Percentiles rank a stretch among this genome's conserved stretches.
phyloP scores from a whole-genome alignment of 1,284 basidiomycete species.

The Gomphus bonarii region DNA sequence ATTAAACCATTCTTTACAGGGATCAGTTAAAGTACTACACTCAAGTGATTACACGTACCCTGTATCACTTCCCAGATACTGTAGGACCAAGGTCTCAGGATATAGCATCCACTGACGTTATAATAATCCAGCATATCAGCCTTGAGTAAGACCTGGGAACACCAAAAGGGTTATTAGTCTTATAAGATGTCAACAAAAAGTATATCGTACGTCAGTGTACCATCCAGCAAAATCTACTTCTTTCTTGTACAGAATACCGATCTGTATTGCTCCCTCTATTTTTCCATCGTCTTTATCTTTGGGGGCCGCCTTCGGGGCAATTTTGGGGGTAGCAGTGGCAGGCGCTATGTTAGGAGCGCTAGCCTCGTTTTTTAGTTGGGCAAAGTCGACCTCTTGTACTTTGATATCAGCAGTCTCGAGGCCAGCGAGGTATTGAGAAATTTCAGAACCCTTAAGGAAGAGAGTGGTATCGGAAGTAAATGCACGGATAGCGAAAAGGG shows the following conservation, averaged over 20 bases:
- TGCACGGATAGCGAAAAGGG: constrained; percentile 62
- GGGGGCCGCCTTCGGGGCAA: constrained; percentile 24
- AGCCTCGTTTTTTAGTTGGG: constrained; percentile 43
- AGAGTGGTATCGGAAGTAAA: constrained; percentile 61
- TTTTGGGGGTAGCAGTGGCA: constrained; percentile 20
- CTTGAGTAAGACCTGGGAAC: constrained; percentile 83
- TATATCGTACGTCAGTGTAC: constrained; percentile 76
- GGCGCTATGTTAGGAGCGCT: constrained; percentile 24
- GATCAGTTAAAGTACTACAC: neutral
- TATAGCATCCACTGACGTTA: constrained; percentile 97
- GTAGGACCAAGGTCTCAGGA: constrained; percentile 96
- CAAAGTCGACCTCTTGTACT: constrained; percentile 67
- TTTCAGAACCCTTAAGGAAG: constrained; percentile 69
- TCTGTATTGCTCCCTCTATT: constrained; percentile 82
- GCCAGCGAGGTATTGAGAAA: constrained; percentile 60
- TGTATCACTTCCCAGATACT: constrained; percentile 96
- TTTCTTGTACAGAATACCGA: constrained; percentile 91
- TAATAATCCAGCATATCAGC: constrained; percentile 99
- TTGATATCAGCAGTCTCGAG: constrained; percentile 57
- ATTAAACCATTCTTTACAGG: constrained; percentile 76
- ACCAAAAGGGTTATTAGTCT: constrained; percentile 6
- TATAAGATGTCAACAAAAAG: neutral
- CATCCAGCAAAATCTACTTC: constrained; percentile 89
- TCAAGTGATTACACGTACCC: constrained; percentile 32
- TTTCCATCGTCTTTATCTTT: constrained; percentile 64